Percentiles rank a stretch among this genome's conserved stretches.
Evolutionary conservation across 2,329 filamentous ascomycete genomes (phyloP).

Genomic region (Penicillium brevicompactum): DNA sequence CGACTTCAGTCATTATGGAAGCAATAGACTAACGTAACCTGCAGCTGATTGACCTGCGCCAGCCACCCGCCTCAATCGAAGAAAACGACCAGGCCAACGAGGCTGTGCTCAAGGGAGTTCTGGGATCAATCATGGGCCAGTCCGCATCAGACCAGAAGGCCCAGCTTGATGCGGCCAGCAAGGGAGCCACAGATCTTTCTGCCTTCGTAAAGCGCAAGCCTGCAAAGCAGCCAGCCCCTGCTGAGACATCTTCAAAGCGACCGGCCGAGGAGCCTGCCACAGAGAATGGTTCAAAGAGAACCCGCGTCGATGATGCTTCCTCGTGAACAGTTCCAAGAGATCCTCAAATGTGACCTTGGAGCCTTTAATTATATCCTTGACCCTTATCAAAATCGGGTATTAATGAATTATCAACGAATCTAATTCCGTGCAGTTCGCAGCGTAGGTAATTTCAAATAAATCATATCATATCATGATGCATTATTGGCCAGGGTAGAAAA

Average conservation of each 20-base stretch:
- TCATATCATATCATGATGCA: neutral
- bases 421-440: neutral
- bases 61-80: constrained; percentile 54
- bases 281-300: constrained; percentile 29
- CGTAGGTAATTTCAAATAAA: neutral
- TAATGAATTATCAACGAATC: constrained; percentile 3
- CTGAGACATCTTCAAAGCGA: constrained; percentile 29
- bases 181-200: constrained; percentile 61
- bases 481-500: neutral
- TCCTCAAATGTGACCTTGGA: neutral
- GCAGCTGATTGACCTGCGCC: constrained; percentile 59
- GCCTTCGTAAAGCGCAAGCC: constrained; percentile 60
- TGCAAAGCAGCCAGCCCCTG: constrained; percentile 14
- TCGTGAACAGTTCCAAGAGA: neutral
- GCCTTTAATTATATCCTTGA: neutral
- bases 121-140: constrained; percentile 60
- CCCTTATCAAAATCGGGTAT: neutral
- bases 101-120: constrained; percentile 56
- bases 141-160: constrained; percentile 56
- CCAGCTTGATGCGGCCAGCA: constrained; percentile 56
- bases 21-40: constrained; percentile 17
- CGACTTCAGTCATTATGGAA: constrained; percentile 9
- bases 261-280: constrained; percentile 24
- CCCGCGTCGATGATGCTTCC: constrained; percentile 24
- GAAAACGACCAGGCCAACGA: constrained; percentile 37